Conservation (phyloP, 768 basidiomycete genomes). For the Epithele typhae region DNA sequence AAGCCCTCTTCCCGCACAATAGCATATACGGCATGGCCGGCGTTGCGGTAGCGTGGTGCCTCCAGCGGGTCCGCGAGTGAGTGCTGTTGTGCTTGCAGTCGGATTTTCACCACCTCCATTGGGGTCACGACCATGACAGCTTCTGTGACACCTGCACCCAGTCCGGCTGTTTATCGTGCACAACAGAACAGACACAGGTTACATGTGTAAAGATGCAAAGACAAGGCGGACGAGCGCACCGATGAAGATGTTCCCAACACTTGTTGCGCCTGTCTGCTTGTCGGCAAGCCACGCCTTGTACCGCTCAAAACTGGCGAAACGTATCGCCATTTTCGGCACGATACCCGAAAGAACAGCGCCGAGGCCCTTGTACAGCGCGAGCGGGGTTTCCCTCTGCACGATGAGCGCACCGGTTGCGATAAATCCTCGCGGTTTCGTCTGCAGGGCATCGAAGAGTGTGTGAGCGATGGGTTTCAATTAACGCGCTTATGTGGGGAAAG, state of each 20-base stretch:
- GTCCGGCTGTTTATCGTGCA: conserved; percentile 57
- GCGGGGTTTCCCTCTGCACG: conserved; percentile 83
- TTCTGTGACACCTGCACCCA: conserved; percentile 94
- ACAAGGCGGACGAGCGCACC: conserved; percentile 42
- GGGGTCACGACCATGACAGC: conserved; percentile 94
- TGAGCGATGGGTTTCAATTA: no score
- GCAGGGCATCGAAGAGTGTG: not conserved
- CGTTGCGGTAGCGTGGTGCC: conserved; percentile 90
- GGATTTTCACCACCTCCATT: conserved; percentile 99
- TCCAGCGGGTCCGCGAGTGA: conserved; percentile 96
- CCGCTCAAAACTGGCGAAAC: conserved; percentile 95
- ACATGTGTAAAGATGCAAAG: not conserved
- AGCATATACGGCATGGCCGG: conserved; percentile 92
- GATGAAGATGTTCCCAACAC: conserved; percentile 77
- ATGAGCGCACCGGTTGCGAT: conserved; percentile 88
- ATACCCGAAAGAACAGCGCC: conserved; percentile 96
- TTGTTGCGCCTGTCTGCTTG: conserved; percentile 73
- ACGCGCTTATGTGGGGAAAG: no score
- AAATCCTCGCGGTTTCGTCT: conserved; percentile 93
- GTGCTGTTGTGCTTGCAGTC: conserved; percentile 95
- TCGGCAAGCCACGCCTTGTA: conserved; percentile 86
- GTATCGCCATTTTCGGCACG: conserved; percentile 99
- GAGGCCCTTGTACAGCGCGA: conserved; percentile 96
- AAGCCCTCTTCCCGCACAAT: conserved; percentile 92
- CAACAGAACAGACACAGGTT: not conserved